These are phyloP conservation scores for Murraya koenigii DNA, from an alignment of 345 rosid species.

Conservation along the genomic window DNA sequence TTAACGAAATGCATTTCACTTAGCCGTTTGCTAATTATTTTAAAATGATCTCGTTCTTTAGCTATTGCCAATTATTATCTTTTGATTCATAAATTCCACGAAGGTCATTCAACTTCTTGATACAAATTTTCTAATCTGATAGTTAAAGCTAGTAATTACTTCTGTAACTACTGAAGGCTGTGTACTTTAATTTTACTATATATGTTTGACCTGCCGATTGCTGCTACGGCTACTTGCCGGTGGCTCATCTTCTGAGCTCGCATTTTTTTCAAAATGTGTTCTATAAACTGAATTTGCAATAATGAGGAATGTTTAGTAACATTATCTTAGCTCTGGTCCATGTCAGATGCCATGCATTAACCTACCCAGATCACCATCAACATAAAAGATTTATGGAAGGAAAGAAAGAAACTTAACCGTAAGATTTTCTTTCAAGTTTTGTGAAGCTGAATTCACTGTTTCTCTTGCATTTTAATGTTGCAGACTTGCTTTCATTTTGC, in stretches of 20 bases:
- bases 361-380: neutral
- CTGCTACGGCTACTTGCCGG: neutral
- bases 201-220: neutral
- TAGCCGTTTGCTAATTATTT: conserved; percentile 18
- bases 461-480: conserved; percentile 25
- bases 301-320: neutral
- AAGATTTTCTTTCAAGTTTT: neutral
- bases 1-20: neutral
- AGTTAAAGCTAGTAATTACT: neutral
- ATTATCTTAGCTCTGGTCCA: neutral
- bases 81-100: conserved; percentile 60
- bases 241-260: neutral
- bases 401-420: neutral
- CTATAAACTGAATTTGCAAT: neutral
- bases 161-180: neutral
- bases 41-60: conserved; percentile 70
- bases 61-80: too few species aligned
- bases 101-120: conserved; percentile 12
- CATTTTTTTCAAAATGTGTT: neutral
- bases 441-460: neutral
- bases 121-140: neutral
- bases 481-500: conserved; percentile 94
- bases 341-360: neutral
- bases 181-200: neutral
- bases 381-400: neutral